Evolutionary conservation across 345 rosid species (phyloP), one percentile per base, ranked within the genome.

Genomic region (Carallia pectinifolia): DNA sequence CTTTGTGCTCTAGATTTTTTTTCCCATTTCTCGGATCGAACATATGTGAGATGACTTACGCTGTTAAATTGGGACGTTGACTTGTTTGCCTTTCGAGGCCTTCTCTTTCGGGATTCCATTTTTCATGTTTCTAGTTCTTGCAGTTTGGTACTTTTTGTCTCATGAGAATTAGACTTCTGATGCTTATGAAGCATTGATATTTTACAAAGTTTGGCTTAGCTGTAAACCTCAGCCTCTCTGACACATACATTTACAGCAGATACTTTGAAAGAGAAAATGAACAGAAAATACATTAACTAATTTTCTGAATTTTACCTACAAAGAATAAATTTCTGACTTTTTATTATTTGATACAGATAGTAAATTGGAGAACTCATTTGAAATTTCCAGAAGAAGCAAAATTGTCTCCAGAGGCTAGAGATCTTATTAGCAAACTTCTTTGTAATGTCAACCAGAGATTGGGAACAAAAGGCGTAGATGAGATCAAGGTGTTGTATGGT

Each of bases 361-460:
- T 94, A 56, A 88, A 91, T 73, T 90, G 98, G 98, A 94, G 70
- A 90, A 86, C 89, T 60, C 97, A 91, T 85, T 77, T 94, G 81
- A 94, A 94, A 88, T 91, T 89, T 74, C 98, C 97, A 64, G 93
- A 87, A 81, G 98, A 94, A 84, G 96, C 89, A 72, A 87, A 69
- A 72, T 79, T 94, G 76, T 84, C 98, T 75, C 71, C 79, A 27
- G 88, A 71, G 75, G 96, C 97, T 70, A 85, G 82, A 73, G 97
- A 94, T 79, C 77, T 94, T 36, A 72, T 88, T 66, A 78, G 87
- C 81, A 88, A 83, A 76, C 95, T 94, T 69, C 84, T 91, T 74
- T 91, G 98, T 66, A 88, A 84, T 66, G 98, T 94, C 68, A 81
- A 68, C 76, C 90, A 88, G 65, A 89, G 98, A 80, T 71, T 91